Evolutionary conservation across 129 eudicot genomes (phyloP), one percentile per base, ranked within the genome.

Genomic region (Tagetes erecta): DNA sequence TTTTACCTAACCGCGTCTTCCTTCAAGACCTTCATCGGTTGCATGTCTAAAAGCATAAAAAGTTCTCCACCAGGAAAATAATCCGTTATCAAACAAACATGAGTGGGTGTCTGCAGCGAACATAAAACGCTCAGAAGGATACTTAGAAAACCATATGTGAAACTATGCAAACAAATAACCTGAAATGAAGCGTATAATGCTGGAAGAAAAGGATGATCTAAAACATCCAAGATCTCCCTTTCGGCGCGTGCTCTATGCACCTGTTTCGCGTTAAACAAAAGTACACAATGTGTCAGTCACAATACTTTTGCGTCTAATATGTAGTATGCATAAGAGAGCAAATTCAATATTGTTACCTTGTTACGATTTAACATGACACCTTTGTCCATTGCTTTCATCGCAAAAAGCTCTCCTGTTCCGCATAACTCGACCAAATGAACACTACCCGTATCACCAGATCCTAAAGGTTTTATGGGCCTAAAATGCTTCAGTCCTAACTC

Each of bases 181-280:
- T 95, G 99, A 85, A 95, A 95, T 71, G 99, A 95, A 76, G 97
- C 99, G 68, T 95, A 95, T 49, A 95, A 71, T 72, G 99, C 99
- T n/a, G 99, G 99, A 84, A 95, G 99, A 81, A 95, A 95, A 47
- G 99, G 99, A 80, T 95, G 99, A 77, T 95, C 99, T 77, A 95
- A 79, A 75, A 85, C 78, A 78, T 91, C 99, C 41, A 95, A 88
- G 67, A 95, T 95, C 64, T 95, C 99, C 74, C 99, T 87, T 83
- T 95, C 99, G 4, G 99, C 97, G 51, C 97, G 85, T 66, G 96
- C 99, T 83, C 99, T 91, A 67, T 95, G 99, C 68, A 95, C 99
- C 99, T 95, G 81, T 71, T 13, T 57, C 13, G 11, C 3, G 40
- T 59, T 30, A 53, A n/a, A 79, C 67, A 70, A 1, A 39, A 41